A percentile compares a stretch with the other conserved stretches of the same genome.
Conservation (phyloP, 371 early-diverging fungal genomes). For the Umbelopsis sp. region DNA sequence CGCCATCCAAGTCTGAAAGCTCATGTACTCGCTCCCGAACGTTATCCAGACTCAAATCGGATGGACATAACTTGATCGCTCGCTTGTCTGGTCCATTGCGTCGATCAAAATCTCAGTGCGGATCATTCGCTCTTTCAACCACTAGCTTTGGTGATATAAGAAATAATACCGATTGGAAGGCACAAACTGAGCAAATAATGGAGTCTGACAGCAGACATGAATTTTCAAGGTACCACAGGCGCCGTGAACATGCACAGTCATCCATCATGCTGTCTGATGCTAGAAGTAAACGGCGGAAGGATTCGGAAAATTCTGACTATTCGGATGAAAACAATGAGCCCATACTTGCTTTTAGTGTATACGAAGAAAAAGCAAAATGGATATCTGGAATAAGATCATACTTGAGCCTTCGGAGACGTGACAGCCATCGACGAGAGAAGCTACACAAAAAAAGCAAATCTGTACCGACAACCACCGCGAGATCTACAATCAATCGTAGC, state of each 20-base stretch:
- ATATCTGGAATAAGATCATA: background rate
- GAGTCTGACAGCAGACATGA: slow-evolving; percentile 1
- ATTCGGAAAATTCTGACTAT: background rate
- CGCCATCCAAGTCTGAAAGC: background rate
- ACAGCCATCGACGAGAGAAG: background rate
- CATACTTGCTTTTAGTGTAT: background rate
- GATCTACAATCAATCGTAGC: background rate
- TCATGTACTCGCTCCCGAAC: background rate
- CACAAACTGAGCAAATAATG: background rate
- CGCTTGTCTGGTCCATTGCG: background rate
- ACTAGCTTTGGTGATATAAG: background rate
- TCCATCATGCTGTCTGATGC: background rate
- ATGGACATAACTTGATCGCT: background rate
- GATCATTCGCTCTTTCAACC: background rate
- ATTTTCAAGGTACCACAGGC: background rate
- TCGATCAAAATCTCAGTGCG: slow-evolving; percentile 1
- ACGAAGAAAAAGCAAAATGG: background rate
- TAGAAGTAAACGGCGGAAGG: background rate
- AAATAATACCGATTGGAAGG: background rate
- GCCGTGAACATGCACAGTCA: background rate
- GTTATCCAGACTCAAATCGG: slow-evolving; percentile 1
- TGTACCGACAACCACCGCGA: background rate
- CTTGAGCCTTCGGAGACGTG: background rate
- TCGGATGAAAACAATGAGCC: background rate
- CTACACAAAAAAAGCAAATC: slow-evolving; percentile 12